phyloP scores from a whole-genome alignment of 2,329 filamentous ascomycete genomes.

The Scolecobasidium constrictum region DNA sequence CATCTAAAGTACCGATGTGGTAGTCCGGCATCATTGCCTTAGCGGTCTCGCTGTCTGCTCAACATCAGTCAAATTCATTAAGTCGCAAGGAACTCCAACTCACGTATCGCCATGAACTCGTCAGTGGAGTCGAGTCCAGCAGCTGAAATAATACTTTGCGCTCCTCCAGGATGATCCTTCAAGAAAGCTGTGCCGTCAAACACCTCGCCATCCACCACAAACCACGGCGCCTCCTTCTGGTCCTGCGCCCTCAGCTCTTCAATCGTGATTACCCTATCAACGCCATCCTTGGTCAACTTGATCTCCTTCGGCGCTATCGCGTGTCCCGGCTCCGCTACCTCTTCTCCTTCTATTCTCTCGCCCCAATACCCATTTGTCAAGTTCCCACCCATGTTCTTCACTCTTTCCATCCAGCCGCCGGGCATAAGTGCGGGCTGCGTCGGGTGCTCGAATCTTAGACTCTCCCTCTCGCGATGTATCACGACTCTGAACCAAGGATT shows the following conservation, averaged over 20 bases:
- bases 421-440: conserved; percentile 67
- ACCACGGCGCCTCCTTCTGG: conserved; percentile 62
- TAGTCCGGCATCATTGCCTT: conserved; percentile 82
- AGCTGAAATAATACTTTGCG: conserved; percentile 69
- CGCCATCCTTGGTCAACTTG: conserved; percentile 61
- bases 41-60: conserved; percentile 74
- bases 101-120: conserved; percentile 86
- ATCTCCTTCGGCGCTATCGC: conserved; percentile 51
- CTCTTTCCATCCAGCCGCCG: conserved; percentile 87
- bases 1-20: conserved; percentile 69
- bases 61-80: conserved; percentile 15
- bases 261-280: conserved; percentile 54
- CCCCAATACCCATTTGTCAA: conserved; percentile 78
- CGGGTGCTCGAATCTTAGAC: conserved; percentile 74
- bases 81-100: conserved; percentile 27
- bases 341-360: conserved; percentile 50
- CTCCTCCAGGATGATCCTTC: conserved; percentile 74
- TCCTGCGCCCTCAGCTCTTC: conserved; percentile 63
- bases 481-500: conserved; percentile 85
- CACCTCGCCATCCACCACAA: conserved; percentile 77
- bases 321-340: conserved; percentile 24
- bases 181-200: conserved; percentile 79
- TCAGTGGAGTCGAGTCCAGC: conserved; percentile 77
- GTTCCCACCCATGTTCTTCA: conserved; percentile 74
- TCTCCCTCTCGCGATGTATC: conserved; percentile 55